These are phyloP conservation scores for Suhomyces chickasaworum DNA, from an alignment of 1,139 yeast genomes.

Conservation along the genomic window DNA sequence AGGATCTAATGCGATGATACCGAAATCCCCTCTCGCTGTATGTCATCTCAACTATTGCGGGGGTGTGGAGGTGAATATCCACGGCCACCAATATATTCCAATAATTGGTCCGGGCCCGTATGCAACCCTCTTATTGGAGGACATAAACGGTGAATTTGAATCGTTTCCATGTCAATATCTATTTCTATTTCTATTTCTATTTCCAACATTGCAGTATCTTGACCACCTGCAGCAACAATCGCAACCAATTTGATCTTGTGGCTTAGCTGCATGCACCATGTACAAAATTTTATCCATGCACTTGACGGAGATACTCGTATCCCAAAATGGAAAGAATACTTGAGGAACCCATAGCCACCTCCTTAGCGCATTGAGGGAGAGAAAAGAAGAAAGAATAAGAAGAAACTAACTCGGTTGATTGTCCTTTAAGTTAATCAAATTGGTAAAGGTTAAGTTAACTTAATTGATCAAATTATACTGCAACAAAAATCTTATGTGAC, in stretches of 20 bases:
- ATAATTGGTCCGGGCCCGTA: neutral
- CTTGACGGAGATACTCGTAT: conserved; percentile 1
- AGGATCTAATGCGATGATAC: too few species aligned
- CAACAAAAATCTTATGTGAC: neutral
- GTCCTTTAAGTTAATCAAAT: too few species aligned
- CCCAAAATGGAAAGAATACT: neutral
- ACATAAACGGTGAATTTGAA: neutral
- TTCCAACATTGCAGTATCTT: neutral
- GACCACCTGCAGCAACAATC: conserved; percentile 11
- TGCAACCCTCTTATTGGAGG: neutral
- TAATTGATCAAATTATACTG: too few species aligned
- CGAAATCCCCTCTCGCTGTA: too few species aligned
- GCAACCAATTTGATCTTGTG: conserved; percentile 3
- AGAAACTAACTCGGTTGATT: neutral
- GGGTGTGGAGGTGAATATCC: neutral
- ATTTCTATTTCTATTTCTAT: too few species aligned
- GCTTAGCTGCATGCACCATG: neutral
- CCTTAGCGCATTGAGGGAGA: neutral
- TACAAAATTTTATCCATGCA: neutral
- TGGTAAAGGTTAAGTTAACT: too few species aligned
- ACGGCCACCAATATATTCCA: too few species aligned
- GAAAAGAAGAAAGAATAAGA: neutral
- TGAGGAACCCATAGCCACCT: neutral
- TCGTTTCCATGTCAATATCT: conserved; percentile 11
- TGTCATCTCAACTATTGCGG: too few species aligned